Evolutionary conservation across 2,329 filamentous ascomycete species (phyloP).

Genomic region (Epicoccum nigrum): DNA sequence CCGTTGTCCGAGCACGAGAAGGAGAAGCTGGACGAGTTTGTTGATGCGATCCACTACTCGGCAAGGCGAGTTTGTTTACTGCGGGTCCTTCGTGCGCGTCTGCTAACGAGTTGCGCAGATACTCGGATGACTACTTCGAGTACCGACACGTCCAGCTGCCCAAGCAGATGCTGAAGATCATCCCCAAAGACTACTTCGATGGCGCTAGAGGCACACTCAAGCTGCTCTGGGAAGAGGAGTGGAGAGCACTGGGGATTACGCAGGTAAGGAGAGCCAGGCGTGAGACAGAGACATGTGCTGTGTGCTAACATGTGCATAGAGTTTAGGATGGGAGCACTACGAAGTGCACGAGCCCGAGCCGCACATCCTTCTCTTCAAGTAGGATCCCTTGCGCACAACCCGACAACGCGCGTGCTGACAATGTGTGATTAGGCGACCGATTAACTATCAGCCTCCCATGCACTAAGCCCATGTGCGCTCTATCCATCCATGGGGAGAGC

Average conservation of each 20-base stretch:
- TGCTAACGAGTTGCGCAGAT: constrained; percentile 63
- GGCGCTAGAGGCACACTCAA: constrained; percentile 88
- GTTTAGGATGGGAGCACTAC: constrained; percentile 98
- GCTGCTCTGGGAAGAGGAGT: constrained; percentile 97
- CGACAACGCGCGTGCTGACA: neutral
- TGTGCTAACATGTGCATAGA: constrained; percentile 61
- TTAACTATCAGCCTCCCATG: constrained; percentile 79
- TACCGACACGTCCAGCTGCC: constrained; percentile 98
- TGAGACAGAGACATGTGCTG: neutral
- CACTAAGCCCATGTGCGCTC: constrained; percentile 34
- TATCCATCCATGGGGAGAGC: constrained; percentile 13
- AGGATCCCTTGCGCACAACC: constrained; percentile 48
- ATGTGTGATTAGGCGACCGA: constrained; percentile 68
- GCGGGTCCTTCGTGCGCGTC: constrained; percentile 19
- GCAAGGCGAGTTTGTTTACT: constrained; percentile 67
- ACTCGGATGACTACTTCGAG: constrained; percentile 90
- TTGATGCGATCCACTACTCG: constrained; percentile 95
- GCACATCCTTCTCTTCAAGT: constrained; percentile 99
- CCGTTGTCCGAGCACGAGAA: constrained; percentile 81
- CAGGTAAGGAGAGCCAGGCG: constrained; percentile 66
- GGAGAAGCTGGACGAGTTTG: constrained; percentile 84
- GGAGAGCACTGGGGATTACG: constrained; percentile 95
- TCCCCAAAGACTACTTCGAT: constrained; percentile 94
- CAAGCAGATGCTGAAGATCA: constrained; percentile 97
- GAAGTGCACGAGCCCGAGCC: constrained; percentile 99